Percentiles rank a stretch among this genome's conserved stretches.
Conservation (phyloP, 2,329 filamentous ascomycete species). For the Aspergillus jensenii region DNA sequence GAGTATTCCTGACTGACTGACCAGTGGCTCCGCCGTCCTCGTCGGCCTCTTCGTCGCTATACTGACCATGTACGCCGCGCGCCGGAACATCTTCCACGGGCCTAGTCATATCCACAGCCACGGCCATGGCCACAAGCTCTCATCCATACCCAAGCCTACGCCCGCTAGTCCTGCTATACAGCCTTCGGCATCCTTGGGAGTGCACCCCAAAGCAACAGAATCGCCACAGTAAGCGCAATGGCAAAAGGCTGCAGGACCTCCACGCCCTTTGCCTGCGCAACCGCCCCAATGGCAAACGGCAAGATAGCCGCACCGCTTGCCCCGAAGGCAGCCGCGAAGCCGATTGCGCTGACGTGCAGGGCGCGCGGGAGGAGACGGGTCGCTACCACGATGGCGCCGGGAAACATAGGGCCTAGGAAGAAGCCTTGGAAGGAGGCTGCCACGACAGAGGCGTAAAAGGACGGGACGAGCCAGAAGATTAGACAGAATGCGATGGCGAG, state of each 20-base stretch:
- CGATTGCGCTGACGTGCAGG: conserved; percentile 76
- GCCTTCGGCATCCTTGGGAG: conserved; percentile 7
- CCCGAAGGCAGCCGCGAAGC: conserved; percentile 76
- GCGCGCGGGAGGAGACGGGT: conserved; percentile 72
- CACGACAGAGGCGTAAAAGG: conserved; percentile 70
- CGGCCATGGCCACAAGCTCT: background rate
- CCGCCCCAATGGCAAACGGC: conserved; percentile 47
- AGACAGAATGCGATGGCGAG: conserved; percentile 65
- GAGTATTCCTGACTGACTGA: background rate
- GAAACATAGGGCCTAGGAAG: conserved; percentile 78
- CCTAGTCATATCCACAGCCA: background rate
- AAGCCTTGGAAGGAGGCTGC: conserved; percentile 73
- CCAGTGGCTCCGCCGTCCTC: conserved; percentile 39
- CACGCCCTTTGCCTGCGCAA: conserved; percentile 57
- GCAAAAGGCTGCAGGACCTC: conserved; percentile 61
- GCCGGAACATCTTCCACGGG: conserved; percentile 12
- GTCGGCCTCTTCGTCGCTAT: conserved; percentile 23
- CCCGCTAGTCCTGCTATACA: too few relatives aligned
- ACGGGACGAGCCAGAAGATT: conserved; percentile 78
- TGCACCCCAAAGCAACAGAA: conserved; percentile 51
- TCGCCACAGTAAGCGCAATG: conserved; percentile 42
- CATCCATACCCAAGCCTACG: background rate
- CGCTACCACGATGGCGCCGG: conserved; percentile 69
- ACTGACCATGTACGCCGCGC: conserved; percentile 7
- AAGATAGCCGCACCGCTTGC: conserved; percentile 62